Evolutionary conservation across 2,329 filamentous ascomycete genomes (phyloP).

Genomic region (Aspergillus sojae): DNA sequence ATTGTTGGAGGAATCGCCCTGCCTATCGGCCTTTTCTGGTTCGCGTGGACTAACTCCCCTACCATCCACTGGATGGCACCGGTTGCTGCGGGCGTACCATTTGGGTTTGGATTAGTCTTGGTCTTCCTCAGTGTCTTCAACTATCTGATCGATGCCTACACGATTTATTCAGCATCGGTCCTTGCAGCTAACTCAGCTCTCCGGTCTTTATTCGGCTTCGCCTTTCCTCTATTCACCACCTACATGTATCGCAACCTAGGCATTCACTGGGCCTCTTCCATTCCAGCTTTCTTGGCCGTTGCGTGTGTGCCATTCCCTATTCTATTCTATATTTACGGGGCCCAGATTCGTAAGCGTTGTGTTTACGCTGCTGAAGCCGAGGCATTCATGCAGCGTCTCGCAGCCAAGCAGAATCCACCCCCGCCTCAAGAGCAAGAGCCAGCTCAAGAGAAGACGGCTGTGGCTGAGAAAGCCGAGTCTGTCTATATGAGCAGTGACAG

Average conservation of each 20-base stretch:
- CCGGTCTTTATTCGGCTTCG: constrained; percentile 47
- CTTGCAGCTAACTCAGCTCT: constrained; percentile 48
- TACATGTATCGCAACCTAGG: constrained; percentile 49
- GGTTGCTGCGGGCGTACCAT: constrained; percentile 38
- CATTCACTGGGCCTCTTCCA: constrained; percentile 50
- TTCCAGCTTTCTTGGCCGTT: constrained; percentile 48
- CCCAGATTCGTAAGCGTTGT: constrained; percentile 38
- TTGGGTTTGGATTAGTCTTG: constrained; percentile 46
- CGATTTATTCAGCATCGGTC: constrained; percentile 43
- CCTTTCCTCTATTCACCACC: constrained; percentile 50
- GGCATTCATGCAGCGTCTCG: constrained; percentile 29
- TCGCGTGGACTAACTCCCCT: constrained; percentile 59
- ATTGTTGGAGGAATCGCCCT: constrained; percentile 53
- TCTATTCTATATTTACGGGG: constrained; percentile 44
- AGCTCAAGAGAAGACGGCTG: neutral
- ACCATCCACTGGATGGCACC: constrained; percentile 42
- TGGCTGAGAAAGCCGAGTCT: neutral
- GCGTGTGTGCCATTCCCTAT: constrained; percentile 45
- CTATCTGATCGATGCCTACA: constrained; percentile 47
- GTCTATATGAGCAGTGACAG: neutral
- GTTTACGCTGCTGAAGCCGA: constrained; percentile 40
- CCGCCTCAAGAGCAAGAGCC: neutral
- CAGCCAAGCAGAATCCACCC: constrained; percentile 2
- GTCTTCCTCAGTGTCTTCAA: constrained; percentile 45
- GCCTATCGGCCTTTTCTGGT: constrained; percentile 61